phyloP scores from a whole-genome alignment of 441 rosid genomes.

The Pelargonium australe region DNA sequence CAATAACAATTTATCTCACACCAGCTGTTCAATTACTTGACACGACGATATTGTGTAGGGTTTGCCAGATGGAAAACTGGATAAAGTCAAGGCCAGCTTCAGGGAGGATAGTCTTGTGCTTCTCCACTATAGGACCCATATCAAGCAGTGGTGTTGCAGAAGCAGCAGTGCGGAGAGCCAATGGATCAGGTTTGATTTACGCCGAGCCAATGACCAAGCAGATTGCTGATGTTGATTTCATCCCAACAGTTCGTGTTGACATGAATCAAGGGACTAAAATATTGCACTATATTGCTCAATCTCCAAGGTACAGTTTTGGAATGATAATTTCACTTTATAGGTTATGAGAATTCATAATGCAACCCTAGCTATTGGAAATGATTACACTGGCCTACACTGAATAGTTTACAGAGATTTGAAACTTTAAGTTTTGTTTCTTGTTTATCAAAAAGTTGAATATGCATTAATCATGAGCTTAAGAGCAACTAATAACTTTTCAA shows the following conservation, averaged over 20 bases:
- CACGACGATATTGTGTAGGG: constrained; percentile 21
- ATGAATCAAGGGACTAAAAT: constrained; percentile 40
- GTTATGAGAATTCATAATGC: too few species aligned
- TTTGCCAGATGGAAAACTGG: constrained; percentile 40
- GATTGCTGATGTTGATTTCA: constrained; percentile 35
- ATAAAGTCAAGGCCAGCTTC: constrained; percentile 25
- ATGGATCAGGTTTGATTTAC: constrained; percentile 46
- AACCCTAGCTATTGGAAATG: neutral
- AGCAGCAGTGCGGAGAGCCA: constrained; percentile 39
- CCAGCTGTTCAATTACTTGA: too few species aligned
- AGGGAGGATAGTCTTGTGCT: constrained; percentile 48
- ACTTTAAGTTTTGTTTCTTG: neutral
- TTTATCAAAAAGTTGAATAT: neutral
- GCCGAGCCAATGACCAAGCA: constrained; percentile 45
- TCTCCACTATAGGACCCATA: constrained; percentile 41
- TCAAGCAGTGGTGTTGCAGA: constrained; percentile 36
- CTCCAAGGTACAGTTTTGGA: constrained; percentile 19
- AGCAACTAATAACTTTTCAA: neutral
- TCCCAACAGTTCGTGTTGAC: constrained; percentile 47
- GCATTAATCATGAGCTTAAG: neutral
- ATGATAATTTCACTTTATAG: neutral
- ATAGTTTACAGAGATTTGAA: neutral
- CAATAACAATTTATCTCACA: neutral
- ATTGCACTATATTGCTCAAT: constrained; percentile 31
- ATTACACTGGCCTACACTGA: neutral